phyloP scores from a whole-genome alignment of 2,329 filamentous ascomycete genomes.

The Botrytis cinerea region DNA sequence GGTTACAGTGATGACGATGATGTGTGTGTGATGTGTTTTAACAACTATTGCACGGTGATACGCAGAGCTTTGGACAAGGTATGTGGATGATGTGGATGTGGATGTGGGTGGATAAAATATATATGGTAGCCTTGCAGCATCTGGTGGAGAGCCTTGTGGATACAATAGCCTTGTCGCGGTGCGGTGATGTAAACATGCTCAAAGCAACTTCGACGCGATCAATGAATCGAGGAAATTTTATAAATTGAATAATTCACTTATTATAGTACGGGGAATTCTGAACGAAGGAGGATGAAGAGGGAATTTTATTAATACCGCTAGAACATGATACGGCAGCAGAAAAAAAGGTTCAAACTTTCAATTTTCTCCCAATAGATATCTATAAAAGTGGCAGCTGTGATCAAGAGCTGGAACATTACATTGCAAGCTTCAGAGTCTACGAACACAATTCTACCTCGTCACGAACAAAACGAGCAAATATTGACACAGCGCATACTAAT shows the following conservation, averaged over 20 bases:
- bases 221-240: background rate
- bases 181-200: conserved; percentile 3
- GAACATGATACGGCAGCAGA: background rate
- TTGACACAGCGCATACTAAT: background rate
- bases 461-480: background rate
- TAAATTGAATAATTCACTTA: background rate
- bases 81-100: background rate
- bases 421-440: background rate
- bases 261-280: background rate
- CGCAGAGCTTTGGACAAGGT: background rate
- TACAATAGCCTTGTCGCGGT: conserved; percentile 3
- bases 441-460: background rate
- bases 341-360: no score
- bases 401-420: background rate
- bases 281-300: background rate
- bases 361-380: background rate
- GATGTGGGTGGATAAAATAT: background rate
- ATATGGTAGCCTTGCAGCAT: conserved; percentile 7
- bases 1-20: background rate
- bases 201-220: background rate
- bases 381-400: background rate
- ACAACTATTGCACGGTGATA: background rate
- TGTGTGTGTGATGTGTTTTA: background rate
- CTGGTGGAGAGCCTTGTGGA: conserved; percentile 6
- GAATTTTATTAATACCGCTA: background rate